A percentile compares a stretch with the other conserved stretches of the same genome.
phyloP scores from a whole-genome alignment of 805 yeast species.

The Suhomyces vadensis region DNA sequence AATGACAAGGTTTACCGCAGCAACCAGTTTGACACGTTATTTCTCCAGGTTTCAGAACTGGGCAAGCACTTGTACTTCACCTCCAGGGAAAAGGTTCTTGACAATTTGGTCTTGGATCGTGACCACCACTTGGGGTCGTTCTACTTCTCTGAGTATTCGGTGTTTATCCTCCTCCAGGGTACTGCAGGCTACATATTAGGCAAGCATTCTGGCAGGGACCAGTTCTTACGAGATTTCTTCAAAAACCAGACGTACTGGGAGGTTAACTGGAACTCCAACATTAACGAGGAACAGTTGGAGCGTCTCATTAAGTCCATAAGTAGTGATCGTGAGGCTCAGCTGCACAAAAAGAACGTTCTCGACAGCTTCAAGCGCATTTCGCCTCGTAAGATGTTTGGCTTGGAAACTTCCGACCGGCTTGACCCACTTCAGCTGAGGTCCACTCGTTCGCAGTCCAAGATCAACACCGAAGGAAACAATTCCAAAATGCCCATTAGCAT shows the following conservation, averaged over 20 bases:
- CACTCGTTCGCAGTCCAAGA: background rate
- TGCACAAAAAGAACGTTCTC: background rate
- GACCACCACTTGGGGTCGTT: constrained; percentile 7
- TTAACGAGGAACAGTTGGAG: constrained; percentile 5
- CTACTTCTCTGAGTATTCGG: constrained; percentile 9
- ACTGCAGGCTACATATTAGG: constrained; percentile 9
- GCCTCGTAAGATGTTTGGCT: background rate
- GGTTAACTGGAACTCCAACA: constrained; percentile 1
- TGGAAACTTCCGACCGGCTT: background rate
- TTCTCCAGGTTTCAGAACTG: constrained; percentile 5
- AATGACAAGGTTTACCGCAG: constrained; percentile 1
- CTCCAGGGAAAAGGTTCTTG: constrained; percentile 5
- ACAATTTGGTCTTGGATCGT: constrained; percentile 4
- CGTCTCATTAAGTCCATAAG: background rate
- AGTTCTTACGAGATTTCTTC: constrained; percentile 8
- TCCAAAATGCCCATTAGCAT: background rate
- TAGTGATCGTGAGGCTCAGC: background rate
- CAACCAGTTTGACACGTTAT: background rate
- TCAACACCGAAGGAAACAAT: background rate
- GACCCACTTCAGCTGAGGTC: constrained; percentile 2
- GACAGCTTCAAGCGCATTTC: background rate
- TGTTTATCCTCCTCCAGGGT: constrained; percentile 8
- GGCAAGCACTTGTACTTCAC: constrained; percentile 8
- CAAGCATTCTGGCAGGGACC: constrained; percentile 9
- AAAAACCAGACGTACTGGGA: constrained; percentile 8